Evolutionary conservation across 352 stramenopile genomes (phyloP), one percentile per base, ranked within the genome.

Genomic region (Phytophthora sojae): DNA sequence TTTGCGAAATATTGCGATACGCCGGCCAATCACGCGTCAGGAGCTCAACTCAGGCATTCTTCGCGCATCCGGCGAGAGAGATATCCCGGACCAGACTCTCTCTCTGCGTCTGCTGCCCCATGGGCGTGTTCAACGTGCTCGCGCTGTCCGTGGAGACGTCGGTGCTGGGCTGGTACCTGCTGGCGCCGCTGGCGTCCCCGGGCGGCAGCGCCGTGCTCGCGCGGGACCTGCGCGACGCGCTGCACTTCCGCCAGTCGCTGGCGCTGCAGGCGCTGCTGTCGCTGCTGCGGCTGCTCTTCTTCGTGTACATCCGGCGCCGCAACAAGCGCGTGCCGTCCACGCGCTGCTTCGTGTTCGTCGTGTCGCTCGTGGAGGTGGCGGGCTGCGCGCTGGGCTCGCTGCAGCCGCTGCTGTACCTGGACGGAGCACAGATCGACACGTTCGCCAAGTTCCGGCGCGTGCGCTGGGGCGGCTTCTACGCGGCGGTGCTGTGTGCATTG

Each of bases 271-370:
- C 82, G 8, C 61, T 72, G 30, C 75, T 96, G 26, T 83, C 85
- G 4, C 35, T 90, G 30, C 23, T 82, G 23, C 86, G 88, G 17
- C 57, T 88, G 57, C 56, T 75, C 51, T 71, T 92, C 54, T 94
- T 96, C 64, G 73, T 84, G 44, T 89, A 89, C 76, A 87, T 94
- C 35, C 84, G 86, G 0, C 74, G 82, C 19, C 69, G 79, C 50
- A 94, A 86, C 71, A 92, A 94, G 71, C 86, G 72, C 62, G 82
- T 84, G 35, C 85, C 88, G 42, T 87, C 85, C 30, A 94, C 88
- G 45, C 86, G 88, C 15, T 81, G 74, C 64, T 94, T 96, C 64
- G 86, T 96, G 23, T 93, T 96, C 61, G 75, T 91, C 26, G 86
- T 94, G 30, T 91, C 90, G 14, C 83, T 94, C 17, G 44, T 79